A percentile compares a stretch with the other conserved stretches of the same genome.
These are phyloP conservation scores for Auricularia sp. DNA, from an alignment of 768 basidiomycete species.

Conservation along the genomic window DNA sequence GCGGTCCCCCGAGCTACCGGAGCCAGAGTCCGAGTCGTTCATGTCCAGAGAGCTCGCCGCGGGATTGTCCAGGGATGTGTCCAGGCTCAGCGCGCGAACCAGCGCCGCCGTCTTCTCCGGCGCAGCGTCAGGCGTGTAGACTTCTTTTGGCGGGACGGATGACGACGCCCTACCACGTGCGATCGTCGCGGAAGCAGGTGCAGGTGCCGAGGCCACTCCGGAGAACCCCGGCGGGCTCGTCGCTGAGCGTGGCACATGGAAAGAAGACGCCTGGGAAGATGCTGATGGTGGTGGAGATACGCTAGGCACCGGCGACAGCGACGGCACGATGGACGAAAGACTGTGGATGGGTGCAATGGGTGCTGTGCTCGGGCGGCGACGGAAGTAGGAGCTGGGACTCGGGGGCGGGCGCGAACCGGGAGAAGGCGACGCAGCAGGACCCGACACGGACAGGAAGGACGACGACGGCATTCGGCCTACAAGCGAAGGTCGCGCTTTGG, in stretches of 20 bases:
- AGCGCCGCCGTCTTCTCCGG: not conserved
- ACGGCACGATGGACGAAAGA: not conserved
- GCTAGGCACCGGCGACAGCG: not conserved
- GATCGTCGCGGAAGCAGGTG: not conserved
- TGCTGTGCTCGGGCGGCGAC: not conserved
- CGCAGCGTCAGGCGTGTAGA: not conserved
- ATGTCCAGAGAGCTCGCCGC: not conserved
- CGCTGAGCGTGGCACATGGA: not conserved
- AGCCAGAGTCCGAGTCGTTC: not conserved
- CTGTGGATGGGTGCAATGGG: not conserved
- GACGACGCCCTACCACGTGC: not conserved
- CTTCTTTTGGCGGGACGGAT: not conserved
- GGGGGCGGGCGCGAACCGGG: not conserved
- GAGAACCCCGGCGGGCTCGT: not conserved
- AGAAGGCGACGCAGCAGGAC: not conserved
- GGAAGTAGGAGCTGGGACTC: not conserved
- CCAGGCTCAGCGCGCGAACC: not conserved
- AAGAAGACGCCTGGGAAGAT: not conserved
- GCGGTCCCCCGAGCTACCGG: not conserved
- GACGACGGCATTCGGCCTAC: not conserved
- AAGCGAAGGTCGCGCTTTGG: not conserved
- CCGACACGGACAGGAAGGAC: not conserved
- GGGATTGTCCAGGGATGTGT: not conserved
- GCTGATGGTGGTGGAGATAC: not conserved
- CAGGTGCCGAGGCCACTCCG: not conserved